phyloP scores from a whole-genome alignment of 2,329 filamentous ascomycete species.

The Colletotrichum sp. region DNA sequence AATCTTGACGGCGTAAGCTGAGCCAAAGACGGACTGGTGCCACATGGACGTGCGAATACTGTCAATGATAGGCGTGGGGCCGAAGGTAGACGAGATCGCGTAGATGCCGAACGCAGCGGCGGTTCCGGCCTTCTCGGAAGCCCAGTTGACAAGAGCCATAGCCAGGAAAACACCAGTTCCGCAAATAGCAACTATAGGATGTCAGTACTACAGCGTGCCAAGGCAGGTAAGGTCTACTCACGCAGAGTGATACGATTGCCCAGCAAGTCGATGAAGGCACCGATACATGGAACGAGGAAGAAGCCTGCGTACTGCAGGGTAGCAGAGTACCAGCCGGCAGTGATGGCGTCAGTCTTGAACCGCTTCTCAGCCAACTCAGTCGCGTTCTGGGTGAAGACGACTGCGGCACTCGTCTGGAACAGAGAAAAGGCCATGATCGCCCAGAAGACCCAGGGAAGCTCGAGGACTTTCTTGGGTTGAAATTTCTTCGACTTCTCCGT shows the following conservation, averaged over 20 bases:
- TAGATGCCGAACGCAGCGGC: conserved; percentile 66
- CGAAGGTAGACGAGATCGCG: conserved; percentile 59
- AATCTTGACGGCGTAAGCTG: conserved; percentile 65
- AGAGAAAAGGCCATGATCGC: conserved; percentile 57
- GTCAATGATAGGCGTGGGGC: conserved; percentile 65
- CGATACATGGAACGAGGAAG: conserved; percentile 62
- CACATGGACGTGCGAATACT: conserved; percentile 64
- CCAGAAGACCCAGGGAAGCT: conserved; percentile 67
- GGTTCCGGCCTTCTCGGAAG: conserved; percentile 52
- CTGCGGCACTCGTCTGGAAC: conserved; percentile 62
- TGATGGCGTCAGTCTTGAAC: conserved; percentile 58
- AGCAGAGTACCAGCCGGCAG: conserved; percentile 66
- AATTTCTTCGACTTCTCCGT: conserved; percentile 65
- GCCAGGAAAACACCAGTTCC: conserved; percentile 48
- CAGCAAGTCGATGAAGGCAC: conserved; percentile 60
- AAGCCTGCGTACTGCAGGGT: conserved; percentile 60
- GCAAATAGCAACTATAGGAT: conserved; percentile 49
- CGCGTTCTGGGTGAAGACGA: conserved; percentile 60
- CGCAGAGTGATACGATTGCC: conserved; percentile 55
- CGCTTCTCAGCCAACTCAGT: conserved; percentile 66
- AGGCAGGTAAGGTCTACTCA: conserved; percentile 13
- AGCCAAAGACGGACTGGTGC: conserved; percentile 64
- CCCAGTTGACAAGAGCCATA: conserved; percentile 61
- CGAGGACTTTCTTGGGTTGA: conserved; percentile 58
- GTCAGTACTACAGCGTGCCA: no score